phyloP scores from a whole-genome alignment of 495 filamentous ascomycete genomes.

The Annulohypoxylon bovei region DNA sequence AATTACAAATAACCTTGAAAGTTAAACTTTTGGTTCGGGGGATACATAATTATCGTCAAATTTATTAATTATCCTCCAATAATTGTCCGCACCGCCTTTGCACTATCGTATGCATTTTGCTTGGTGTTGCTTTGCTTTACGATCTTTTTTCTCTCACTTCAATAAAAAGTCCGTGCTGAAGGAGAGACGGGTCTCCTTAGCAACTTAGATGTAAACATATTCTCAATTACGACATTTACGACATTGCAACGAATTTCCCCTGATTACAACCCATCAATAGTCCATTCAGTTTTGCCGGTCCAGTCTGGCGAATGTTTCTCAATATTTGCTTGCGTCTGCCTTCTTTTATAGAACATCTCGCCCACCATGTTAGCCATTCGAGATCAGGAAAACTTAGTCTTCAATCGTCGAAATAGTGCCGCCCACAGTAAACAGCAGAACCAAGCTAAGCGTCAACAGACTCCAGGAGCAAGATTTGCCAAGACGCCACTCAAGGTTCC shows the following conservation, averaged over 20 bases:
- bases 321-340: no score
- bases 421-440: slow-evolving; percentile 78
- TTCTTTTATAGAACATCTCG: background rate
- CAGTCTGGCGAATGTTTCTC: no score
- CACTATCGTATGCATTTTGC: background rate
- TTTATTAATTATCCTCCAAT: slow-evolving; percentile 16
- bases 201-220: slow-evolving; percentile 26
- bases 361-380: slow-evolving; percentile 75
- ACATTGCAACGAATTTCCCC: background rate
- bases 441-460: slow-evolving; percentile 64
- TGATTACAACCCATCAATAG: background rate
- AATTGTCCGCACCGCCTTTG: slow-evolving; percentile 5
- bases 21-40: slow-evolving; percentile 15
- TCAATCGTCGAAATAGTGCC: slow-evolving; percentile 77
- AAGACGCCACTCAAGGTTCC: slow-evolving; percentile 88
- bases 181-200: slow-evolving; percentile 20
- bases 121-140: background rate
- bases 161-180: slow-evolving; percentile 17
- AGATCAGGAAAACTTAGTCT: slow-evolving; percentile 90
- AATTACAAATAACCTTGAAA: slow-evolving; percentile 5
- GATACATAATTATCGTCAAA: background rate
- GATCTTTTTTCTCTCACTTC: background rate
- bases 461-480: slow-evolving; percentile 76
- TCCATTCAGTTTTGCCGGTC: background rate
- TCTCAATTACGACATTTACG: slow-evolving; percentile 20